Conservation (phyloP, 768 basidiomycete genomes). For the Sporobolomyces roseus region DNA sequence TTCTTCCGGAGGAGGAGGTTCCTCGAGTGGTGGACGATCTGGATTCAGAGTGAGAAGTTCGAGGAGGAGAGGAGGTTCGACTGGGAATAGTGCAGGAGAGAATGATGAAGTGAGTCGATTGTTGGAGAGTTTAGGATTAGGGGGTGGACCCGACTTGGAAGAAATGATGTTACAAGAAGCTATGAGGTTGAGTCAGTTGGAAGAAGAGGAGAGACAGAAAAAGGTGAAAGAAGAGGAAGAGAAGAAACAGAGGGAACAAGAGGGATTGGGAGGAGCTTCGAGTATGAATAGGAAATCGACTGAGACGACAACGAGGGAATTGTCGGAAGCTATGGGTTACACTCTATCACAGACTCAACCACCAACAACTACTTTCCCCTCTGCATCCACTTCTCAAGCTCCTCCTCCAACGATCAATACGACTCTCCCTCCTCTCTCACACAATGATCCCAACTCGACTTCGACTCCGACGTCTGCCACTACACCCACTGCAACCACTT, state of each 20-base stretch:
- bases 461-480: background rate
- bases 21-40: conserved; percentile 9
- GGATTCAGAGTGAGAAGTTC: conserved; percentile 12
- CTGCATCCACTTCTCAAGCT: background rate
- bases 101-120: conserved; percentile 31
- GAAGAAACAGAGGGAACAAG: background rate
- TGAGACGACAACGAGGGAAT: background rate
- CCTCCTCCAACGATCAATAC: background rate
- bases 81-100: background rate
- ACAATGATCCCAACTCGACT: background rate
- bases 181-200: conserved; percentile 87
- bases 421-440: background rate
- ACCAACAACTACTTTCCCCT: background rate
- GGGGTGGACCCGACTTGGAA: conserved; percentile 41
- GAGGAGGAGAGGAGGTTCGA: conserved; percentile 7
- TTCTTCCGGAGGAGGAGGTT: too few species aligned
- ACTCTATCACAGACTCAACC: background rate
- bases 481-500: background rate
- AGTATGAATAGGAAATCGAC: conserved; percentile 2
- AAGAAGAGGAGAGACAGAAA: conserved; percentile 89
- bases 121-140: conserved; percentile 31
- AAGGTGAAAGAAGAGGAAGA: conserved; percentile 49
- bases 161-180: conserved; percentile 99
- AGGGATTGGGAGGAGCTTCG: background rate
- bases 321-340: conserved; percentile 32